Conservation (phyloP, 164 flowering plant genomes). For the Warburgia ugandensis region DNA sequence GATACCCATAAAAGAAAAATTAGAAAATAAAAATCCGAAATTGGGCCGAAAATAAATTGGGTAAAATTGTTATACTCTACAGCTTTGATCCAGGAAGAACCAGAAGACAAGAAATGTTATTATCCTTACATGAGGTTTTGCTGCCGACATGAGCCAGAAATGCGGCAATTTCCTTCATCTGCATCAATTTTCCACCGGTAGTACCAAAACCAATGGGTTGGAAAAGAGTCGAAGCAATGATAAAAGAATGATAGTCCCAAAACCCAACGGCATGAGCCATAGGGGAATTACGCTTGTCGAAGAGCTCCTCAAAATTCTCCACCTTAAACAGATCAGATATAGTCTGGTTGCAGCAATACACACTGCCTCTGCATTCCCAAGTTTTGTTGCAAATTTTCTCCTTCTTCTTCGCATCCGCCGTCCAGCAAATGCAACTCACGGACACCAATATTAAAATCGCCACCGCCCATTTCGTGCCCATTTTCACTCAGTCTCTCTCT, state of each 20-base stretch:
- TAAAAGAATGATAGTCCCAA: constrained; percentile 78
- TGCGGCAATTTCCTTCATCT: constrained; percentile 75
- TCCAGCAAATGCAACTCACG: constrained; percentile 9
- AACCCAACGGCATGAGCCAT: constrained; percentile 79
- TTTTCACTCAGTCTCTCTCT: no score
- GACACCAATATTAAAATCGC: no score
- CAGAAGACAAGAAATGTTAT: neutral
- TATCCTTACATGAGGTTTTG: constrained; percentile 70
- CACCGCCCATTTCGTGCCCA: no score
- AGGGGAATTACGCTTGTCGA: constrained; percentile 75
- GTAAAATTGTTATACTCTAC: no score
- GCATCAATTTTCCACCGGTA: constrained; percentile 56
- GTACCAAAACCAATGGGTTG: constrained; percentile 81
- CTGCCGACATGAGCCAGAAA: constrained; percentile 80
- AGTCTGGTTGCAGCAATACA: constrained; percentile 71
- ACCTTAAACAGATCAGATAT: constrained; percentile 64
- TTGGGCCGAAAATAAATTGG: neutral
- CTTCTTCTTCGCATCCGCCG: constrained; percentile 41
- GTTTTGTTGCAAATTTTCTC: constrained; percentile 48
- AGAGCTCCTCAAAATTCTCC: constrained; percentile 80
- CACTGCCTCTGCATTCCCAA: constrained; percentile 78
- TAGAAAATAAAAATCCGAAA: no score
- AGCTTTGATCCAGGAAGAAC: neutral
- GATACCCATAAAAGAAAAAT: no score
- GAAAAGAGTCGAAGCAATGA: constrained; percentile 41